Base-by-base conservation (phyloP, 441 rosid species). In the Viola pubescens region DNA sequence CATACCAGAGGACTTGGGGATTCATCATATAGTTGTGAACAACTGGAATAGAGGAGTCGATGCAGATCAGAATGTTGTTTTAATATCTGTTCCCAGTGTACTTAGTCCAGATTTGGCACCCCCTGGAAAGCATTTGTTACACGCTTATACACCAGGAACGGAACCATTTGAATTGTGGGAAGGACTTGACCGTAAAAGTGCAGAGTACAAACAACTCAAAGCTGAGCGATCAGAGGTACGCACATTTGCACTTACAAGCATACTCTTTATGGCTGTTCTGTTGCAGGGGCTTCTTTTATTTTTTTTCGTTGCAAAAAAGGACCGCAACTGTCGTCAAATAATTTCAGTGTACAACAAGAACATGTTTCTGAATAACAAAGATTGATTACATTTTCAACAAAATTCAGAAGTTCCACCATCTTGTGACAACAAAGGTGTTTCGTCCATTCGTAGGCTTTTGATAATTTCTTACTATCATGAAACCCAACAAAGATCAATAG, bases 11-110 rank as follows among this genome's bases (percentile, higher is more conserved):
- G 88, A 87, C 43, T 73, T 91, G 78, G 89, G 88, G 49, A 87
- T 91, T 74, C 96, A 88, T 80, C 98, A 88, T 66, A 89, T 89
- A 45, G 82, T 85, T 68, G 98, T 87, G 56, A 85, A 87, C 54
- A 87, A 91, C 40, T 89, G 98, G 95, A 82, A 80, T 14, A 66
- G 87, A 56, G 97, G 95, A 70, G 96, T 86, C 37, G 98, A 88
- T 70, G 89, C 94, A 4, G 96, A 88, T 69, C 95, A 91, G 74
- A 91, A 91, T 60, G 95, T 91, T n/a, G 96, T 88, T 58, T 77
- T 91, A 56, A 83, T 86, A 67, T 91, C 98, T 39, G 78, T 91
- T 37, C 98, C 98, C 7, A 85, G 88, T 6, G 86, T 78, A 50
- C 83, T 91, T 6, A 89, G 91, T 70, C 86, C 89, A 2, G 79